Evolutionary conservation across 805 yeast genomes (phyloP).

Genomic region (Cyberlindnera euphorbiiphila): DNA sequence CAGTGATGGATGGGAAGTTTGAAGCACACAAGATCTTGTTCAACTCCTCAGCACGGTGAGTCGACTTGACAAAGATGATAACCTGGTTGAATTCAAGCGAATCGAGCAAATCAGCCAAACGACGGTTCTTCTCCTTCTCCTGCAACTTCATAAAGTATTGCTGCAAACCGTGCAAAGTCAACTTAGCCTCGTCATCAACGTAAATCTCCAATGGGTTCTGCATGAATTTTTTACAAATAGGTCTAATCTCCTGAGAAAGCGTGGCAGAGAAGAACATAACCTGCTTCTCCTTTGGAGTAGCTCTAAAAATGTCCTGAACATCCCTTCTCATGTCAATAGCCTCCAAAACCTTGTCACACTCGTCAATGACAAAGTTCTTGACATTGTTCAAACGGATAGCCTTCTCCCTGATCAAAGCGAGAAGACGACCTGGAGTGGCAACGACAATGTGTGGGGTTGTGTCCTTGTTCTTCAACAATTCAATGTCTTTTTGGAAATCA

Average conservation of each 20-base stretch:
- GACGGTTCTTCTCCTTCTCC: conserved; percentile 91
- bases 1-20: conserved; percentile 95
- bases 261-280: conserved; percentile 99
- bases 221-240: conserved; percentile 96
- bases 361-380: conserved; percentile 93
- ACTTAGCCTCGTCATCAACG: conserved; percentile 96
- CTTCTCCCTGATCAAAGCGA: conserved; percentile 90
- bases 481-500: conserved; percentile 79
- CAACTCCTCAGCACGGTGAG: conserved; percentile 88
- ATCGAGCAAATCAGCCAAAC: conserved; percentile 87
- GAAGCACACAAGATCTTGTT: conserved; percentile 85
- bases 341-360: conserved; percentile 97
- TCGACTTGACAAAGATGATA: conserved; percentile 89
- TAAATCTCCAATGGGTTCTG: conserved; percentile 96
- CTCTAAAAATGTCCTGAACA: conserved; percentile 96
- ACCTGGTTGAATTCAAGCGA: conserved; percentile 97
- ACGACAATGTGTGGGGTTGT: conserved; percentile 95
- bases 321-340: conserved; percentile 93
- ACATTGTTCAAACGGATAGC: conserved; percentile 80
- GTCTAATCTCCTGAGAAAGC: conserved; percentile 88
- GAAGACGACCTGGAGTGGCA: conserved; percentile 97
- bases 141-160: conserved; percentile 89
- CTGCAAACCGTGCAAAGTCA: conserved; percentile 96
- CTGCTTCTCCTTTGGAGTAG: conserved; percentile 97
- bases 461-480: conserved; percentile 83